A percentile compares a stretch with the other conserved stretches of the same genome.
phyloP scores from a whole-genome alignment of 805 yeast genomes.

The Phaffomyces thermotolerans region DNA sequence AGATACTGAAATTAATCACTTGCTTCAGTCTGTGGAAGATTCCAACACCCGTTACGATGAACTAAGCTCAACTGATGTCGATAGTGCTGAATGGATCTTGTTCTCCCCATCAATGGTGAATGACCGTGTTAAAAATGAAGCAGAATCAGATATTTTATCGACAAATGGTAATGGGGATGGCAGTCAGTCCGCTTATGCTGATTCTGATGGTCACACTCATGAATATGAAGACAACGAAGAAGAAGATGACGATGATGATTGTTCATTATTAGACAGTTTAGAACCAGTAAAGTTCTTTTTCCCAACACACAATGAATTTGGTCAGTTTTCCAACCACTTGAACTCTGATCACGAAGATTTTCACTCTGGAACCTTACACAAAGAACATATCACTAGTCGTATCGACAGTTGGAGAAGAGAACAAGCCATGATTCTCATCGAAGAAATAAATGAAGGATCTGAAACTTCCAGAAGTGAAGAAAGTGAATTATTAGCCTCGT shows the following conservation, averaged over 20 bases:
- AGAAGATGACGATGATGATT: slow-evolving; percentile 18
- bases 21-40: background rate
- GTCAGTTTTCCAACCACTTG: slow-evolving; percentile 1
- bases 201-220: background rate
- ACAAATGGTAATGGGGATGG: slow-evolving; percentile 10
- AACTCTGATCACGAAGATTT: background rate
- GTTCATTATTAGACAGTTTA: slow-evolving; percentile 22
- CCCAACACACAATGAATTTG: slow-evolving; percentile 15
- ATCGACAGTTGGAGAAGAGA: slow-evolving; percentile 25
- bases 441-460: slow-evolving; percentile 15
- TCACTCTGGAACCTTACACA: slow-evolving; percentile 6
- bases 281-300: slow-evolving; percentile 12
- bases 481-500: slow-evolving; percentile 24
- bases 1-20: background rate
- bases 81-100: slow-evolving; percentile 22
- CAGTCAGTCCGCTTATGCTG: background rate
- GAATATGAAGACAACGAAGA: slow-evolving; percentile 2
- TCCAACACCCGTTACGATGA: slow-evolving; percentile 10
- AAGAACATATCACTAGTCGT: slow-evolving; percentile 19
- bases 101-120: slow-evolving; percentile 17
- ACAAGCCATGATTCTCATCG: slow-evolving; percentile 19
- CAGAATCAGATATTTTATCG: slow-evolving; percentile 13
- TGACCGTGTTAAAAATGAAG: background rate
- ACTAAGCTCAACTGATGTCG: slow-evolving; percentile 20
- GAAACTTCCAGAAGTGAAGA: slow-evolving; percentile 6